Evolutionary conservation across 164 flowering plant species (phyloP).

Genomic region (Umbilicus rupestris): DNA sequence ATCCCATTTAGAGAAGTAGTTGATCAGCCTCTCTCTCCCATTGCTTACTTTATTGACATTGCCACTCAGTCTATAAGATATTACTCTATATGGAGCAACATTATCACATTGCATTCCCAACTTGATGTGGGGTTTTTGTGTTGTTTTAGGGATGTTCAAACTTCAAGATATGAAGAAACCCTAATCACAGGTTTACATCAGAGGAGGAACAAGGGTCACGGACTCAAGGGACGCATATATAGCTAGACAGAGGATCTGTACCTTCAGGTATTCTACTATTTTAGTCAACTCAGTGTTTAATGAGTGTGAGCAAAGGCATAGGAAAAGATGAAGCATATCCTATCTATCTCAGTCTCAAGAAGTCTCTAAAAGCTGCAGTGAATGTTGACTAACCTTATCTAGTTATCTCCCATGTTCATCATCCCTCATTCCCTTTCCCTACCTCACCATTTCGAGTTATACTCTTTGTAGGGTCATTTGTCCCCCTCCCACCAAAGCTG

Average conservation of each 20-base stretch:
- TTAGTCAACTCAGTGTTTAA: conserved; percentile 1
- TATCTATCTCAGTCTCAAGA: not conserved
- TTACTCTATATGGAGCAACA: not conserved
- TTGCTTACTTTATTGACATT: not conserved
- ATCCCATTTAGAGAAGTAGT: not conserved
- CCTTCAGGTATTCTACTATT: not conserved
- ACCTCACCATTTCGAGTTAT: not conserved
- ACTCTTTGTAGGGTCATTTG: conserved; percentile 6
- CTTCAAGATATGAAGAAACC: no score
- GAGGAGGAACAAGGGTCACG: no score
- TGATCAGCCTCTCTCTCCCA: not conserved
- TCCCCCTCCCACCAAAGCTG: not conserved
- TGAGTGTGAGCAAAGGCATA: not conserved
- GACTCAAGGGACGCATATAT: not conserved
- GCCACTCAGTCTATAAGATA: not conserved
- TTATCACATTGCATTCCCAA: not conserved
- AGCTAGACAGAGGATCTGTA: not conserved
- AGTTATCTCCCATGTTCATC: not conserved
- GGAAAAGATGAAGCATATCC: not conserved
- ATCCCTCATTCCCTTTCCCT: not conserved
- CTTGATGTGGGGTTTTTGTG: not conserved
- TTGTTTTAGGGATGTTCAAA: no score
- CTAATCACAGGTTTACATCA: no score
- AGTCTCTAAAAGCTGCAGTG: not conserved
- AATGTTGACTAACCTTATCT: not conserved